A percentile compares a stretch with the other conserved stretches of the same genome.
Conservation (phyloP, 768 basidiomycete genomes). For the Austroboletus eburneus region DNA sequence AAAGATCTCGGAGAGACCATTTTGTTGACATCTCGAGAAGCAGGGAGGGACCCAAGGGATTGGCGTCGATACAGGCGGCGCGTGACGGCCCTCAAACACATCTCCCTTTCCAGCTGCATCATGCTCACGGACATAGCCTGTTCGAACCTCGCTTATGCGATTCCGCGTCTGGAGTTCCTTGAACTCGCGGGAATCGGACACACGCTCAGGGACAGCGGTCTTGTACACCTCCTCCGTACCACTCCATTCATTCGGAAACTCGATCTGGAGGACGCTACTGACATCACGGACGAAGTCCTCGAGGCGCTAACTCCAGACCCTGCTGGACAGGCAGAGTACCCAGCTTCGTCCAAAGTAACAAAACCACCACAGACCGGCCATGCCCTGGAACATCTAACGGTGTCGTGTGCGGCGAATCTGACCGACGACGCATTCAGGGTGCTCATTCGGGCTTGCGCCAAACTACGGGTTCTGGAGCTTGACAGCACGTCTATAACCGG, state of each 20-base stretch:
- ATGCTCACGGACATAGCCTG: constrained; percentile 74
- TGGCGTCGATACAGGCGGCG: constrained; percentile 48
- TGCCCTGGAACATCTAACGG: constrained; percentile 63
- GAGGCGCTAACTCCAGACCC: constrained; percentile 52
- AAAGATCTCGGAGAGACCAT: constrained; percentile 36
- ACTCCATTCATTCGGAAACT: constrained; percentile 68
- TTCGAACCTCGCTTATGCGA: constrained; percentile 61
- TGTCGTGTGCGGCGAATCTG: constrained; percentile 65
- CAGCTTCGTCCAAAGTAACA: constrained; percentile 8
- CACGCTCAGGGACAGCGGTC: constrained; percentile 67
- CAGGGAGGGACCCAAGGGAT: constrained; percentile 57
- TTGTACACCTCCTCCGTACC: constrained; percentile 64
- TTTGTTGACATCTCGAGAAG: constrained; percentile 55
- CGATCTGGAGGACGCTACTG: constrained; percentile 81
- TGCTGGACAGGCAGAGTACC: constrained; percentile 4
- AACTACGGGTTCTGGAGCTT: constrained; percentile 64
- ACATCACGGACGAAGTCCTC: constrained; percentile 72
- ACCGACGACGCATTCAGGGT: constrained; percentile 58
- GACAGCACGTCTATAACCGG: constrained; percentile 76
- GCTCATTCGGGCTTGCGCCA: constrained; percentile 61
- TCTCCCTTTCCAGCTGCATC: constrained; percentile 66
- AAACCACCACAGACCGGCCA: constrained; percentile 51
- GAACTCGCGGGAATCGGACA: constrained; percentile 76
- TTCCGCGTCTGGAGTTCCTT: constrained; percentile 71
- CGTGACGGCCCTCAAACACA: constrained; percentile 66